These are phyloP conservation scores for Populus trichocarpa DNA, from an alignment of 441 rosid genomes.

Conservation along the genomic window DNA sequence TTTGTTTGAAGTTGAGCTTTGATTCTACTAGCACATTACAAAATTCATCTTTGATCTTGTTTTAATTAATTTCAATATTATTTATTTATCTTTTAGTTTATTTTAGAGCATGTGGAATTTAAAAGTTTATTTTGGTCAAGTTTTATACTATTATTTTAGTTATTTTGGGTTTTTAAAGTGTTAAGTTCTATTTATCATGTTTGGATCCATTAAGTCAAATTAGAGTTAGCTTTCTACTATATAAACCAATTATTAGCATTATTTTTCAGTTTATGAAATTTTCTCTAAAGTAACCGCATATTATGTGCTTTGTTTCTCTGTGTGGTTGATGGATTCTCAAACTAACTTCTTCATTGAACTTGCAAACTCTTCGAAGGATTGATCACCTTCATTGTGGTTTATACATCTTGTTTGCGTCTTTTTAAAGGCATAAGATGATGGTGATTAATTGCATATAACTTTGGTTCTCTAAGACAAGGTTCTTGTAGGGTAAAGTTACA, in stretches of 20 bases:
- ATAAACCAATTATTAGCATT: background rate
- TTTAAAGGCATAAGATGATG: background rate
- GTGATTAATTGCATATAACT: background rate
- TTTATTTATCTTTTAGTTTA: background rate
- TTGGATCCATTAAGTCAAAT: background rate
- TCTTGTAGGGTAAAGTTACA: too few relatives aligned
- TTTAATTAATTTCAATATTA: too few relatives aligned
- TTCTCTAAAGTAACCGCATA: background rate
- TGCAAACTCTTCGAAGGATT: background rate
- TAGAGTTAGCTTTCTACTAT: background rate
- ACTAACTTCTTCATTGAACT: background rate
- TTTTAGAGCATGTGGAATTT: too few relatives aligned
- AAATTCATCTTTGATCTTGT: background rate
- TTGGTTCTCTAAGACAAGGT: too few relatives aligned
- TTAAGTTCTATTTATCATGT: background rate
- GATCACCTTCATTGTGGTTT: background rate
- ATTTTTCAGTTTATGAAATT: background rate
- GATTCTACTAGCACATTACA: too few relatives aligned
- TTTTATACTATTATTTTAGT: too few relatives aligned
- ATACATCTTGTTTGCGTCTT: too few relatives aligned
- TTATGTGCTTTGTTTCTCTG: background rate
- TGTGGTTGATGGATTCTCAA: background rate
- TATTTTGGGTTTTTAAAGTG: background rate
- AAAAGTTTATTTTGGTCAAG: background rate
- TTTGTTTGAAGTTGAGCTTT: too few relatives aligned